These are phyloP conservation scores for Rhododendron henanense DNA, from an alignment of 148 eudicot species.

Conservation along the genomic window DNA sequence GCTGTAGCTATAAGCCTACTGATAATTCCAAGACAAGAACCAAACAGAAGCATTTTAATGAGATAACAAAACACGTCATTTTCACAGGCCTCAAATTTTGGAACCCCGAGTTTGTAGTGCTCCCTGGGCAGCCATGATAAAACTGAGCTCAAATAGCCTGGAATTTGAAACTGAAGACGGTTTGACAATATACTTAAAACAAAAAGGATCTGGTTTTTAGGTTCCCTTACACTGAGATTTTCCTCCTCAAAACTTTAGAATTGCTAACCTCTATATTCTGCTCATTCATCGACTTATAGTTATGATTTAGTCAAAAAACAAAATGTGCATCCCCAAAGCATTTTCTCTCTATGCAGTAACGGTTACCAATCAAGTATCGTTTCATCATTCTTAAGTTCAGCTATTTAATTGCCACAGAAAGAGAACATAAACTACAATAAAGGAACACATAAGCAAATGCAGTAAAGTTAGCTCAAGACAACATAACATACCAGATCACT, in stretches of 20 bases:
- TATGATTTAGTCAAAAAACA: not conserved
- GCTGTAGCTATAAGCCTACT: not conserved
- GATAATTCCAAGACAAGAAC: not conserved
- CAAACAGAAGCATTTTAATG: not conserved
- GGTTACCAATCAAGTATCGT: not conserved
- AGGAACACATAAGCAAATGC: not conserved
- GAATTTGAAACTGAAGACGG: not conserved
- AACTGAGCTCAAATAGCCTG: not conserved
- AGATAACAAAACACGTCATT: not conserved
- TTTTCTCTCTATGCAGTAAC: not conserved
- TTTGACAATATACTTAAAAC: not conserved
- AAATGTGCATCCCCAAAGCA: not conserved
- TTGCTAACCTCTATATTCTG: not conserved
- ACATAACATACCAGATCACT: conserved; percentile 75
- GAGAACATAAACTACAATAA: not conserved
- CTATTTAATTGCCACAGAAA: not conserved
- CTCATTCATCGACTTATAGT: not conserved
- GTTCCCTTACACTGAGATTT: not conserved
- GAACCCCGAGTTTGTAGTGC: not conserved
- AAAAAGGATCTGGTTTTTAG: not conserved
- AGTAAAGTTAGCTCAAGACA: not conserved
- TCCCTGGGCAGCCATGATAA: not conserved
- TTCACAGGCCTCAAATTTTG: not conserved
- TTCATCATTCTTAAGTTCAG: not conserved
- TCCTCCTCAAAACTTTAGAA: not conserved